phyloP scores from a whole-genome alignment of 1,284 basidiomycete genomes.

The Cutaneotrichosporon sp. region DNA sequence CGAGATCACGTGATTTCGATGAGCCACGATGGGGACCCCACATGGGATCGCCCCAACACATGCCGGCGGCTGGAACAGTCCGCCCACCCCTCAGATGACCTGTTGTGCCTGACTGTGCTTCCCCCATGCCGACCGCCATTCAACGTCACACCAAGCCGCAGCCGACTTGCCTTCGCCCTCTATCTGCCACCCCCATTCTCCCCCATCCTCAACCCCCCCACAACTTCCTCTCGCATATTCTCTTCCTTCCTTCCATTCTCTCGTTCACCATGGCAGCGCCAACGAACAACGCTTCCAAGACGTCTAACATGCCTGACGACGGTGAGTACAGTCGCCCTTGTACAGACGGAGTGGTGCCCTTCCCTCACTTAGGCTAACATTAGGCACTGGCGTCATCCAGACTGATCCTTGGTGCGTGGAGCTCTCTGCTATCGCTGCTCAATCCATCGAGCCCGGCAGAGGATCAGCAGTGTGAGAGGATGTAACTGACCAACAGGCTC shows the following conservation, averaged over 20 bases:
- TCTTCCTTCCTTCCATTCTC: background rate
- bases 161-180: background rate
- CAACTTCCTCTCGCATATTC: background rate
- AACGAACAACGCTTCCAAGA: background rate
- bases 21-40: background rate
- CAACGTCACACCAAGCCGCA: background rate
- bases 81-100: background rate
- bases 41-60: background rate
- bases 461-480: no score
- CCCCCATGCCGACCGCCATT: background rate
- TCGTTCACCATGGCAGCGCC: background rate
- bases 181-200: background rate
- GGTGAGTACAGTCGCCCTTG: background rate
- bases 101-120: no score
- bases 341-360: background rate
- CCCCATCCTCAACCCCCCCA: background rate
- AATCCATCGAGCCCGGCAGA: background rate
- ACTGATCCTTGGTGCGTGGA: slow-evolving; percentile 47
- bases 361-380: slow-evolving; percentile 1
- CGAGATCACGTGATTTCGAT: background rate
- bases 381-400: slow-evolving; percentile 48
- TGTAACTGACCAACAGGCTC: slow-evolving; percentile 57
- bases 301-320: slow-evolving; percentile 1
- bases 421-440: no score
- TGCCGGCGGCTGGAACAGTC: slow-evolving; percentile 1